Base-by-base conservation (phyloP, 2,329 filamentous ascomycete species). In the Ambrosiella xylebori region DNA sequence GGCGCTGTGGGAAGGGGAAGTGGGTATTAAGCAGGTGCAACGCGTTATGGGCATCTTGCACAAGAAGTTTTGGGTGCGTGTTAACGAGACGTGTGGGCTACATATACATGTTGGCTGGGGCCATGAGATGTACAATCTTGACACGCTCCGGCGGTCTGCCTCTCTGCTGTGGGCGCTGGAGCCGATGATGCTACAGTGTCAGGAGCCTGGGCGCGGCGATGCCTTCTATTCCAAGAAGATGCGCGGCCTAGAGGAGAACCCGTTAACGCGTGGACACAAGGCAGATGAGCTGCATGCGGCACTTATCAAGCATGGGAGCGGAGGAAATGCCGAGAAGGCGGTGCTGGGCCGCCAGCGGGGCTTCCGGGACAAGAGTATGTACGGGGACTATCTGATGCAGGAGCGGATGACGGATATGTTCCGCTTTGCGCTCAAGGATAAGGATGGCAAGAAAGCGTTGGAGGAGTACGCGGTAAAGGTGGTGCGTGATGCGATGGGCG, bases 71-170 rank as follows among this genome's bases (percentile, higher is more conserved):
- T 65, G 68, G 13, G 57, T 67, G 13, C 65, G 68, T 1, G 63
- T 71, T 11, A 72, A 72, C 57, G 38, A 61, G 0, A 62, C 64
- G 1, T 68, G 67, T 36, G 69, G 69, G 7, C 63, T 72, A 17
- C 69, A 71, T 54, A 67, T 72, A 12, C 69, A 72, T 53, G 63
- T 72, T 3, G 70, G 68, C 4, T 67, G 67, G 53, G 70, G 70
- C 0, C 57, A 39, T 12, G 59, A 63, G n/a, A 64, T 62, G 54
- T 66, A 71, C 54, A 63, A 66, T 12, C 51, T 66, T 8, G 61
- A 63, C 9, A 63, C 64, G 0, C 35, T 68, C 11, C 66, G 67
- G 11, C 66, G 68, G 35, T 64, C 67, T 8, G 68, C 64, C 1
- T 65, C 65, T 4, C 65, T 71, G 15, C 58, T 68, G 6, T 71